Conservation (phyloP, 2,329 filamentous ascomycete genomes). For the Fusarium incarnatum region DNA sequence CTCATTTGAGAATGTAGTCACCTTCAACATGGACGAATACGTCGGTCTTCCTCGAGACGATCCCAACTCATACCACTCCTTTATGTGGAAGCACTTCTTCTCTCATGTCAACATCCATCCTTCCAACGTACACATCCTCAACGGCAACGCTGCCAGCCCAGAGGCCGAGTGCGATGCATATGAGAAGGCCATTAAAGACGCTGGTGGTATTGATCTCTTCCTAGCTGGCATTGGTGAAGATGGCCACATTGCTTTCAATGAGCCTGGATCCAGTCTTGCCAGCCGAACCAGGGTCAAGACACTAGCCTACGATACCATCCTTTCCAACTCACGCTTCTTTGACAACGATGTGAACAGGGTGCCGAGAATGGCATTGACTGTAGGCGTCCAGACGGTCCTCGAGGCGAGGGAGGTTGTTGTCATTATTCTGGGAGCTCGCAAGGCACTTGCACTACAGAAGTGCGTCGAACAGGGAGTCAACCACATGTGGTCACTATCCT, state of each 20-base stretch:
- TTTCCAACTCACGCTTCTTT: constrained; percentile 89
- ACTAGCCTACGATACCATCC: constrained; percentile 85
- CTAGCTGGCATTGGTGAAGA: constrained; percentile 87
- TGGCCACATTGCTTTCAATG: constrained; percentile 91
- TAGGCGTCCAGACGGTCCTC: constrained; percentile 85
- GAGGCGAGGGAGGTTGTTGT: constrained; percentile 85
- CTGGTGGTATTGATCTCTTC: constrained; percentile 86
- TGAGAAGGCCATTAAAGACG: constrained; percentile 79
- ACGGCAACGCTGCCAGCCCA: constrained; percentile 82
- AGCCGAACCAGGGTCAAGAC: constrained; percentile 88
- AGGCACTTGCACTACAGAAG: constrained; percentile 81
- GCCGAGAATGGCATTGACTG: constrained; percentile 84
- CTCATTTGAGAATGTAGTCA: constrained; percentile 89
- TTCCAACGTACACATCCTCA: constrained; percentile 84
- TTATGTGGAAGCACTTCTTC: constrained; percentile 96
- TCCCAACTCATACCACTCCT: constrained; percentile 87
- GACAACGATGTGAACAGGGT: constrained; percentile 78
- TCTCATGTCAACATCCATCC: constrained; percentile 85
- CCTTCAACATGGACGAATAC: constrained; percentile 96
- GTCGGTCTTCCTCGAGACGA: constrained; percentile 85
- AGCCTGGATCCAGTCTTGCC: constrained; percentile 82
- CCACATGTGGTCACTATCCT: constrained; percentile 91
- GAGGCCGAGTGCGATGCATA: constrained; percentile 82
- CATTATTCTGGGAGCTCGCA: constrained; percentile 84
- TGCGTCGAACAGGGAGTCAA: constrained; percentile 86